phyloP scores from a whole-genome alignment of 2,329 filamentous ascomycete genomes.

The Alternaria incomplexa region DNA sequence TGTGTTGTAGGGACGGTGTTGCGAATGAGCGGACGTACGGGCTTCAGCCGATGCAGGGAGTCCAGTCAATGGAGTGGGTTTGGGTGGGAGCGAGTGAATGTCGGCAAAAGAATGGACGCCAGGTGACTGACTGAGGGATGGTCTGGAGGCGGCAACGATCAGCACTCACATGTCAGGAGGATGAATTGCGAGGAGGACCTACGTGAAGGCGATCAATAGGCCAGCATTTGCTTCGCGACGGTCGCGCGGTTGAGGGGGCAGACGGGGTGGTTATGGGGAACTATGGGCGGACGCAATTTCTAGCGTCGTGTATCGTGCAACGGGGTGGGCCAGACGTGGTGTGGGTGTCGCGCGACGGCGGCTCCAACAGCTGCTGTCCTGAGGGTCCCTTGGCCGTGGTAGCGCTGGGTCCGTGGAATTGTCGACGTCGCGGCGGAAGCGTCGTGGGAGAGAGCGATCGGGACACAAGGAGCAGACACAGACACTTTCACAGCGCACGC shows the following conservation, averaged over 20 bases:
- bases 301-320: constrained; percentile 22
- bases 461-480: constrained; percentile 8
- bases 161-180: constrained; percentile 24
- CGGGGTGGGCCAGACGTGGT: constrained; percentile 27
- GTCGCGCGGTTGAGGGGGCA: constrained; percentile 11
- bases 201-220: constrained; percentile 39
- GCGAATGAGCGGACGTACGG: constrained; percentile 43
- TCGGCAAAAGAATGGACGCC: constrained; percentile 52
- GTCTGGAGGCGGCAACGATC: constrained; percentile 32
- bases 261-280: constrained; percentile 19
- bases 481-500: neutral
- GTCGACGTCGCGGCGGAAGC: constrained; percentile 43
- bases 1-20: constrained; percentile 39
- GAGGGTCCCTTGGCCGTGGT: constrained; percentile 10
- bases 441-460: constrained; percentile 21
- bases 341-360: constrained; percentile 18
- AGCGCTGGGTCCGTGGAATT: constrained; percentile 20
- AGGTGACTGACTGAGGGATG: constrained; percentile 44
- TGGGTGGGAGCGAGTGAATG: constrained; percentile 32
- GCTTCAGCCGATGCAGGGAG: constrained; percentile 28
- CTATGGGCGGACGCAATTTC: constrained; percentile 9
- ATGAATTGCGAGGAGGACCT: constrained; percentile 13
- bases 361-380: constrained; percentile 12
- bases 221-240: constrained; percentile 39
- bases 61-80: constrained; percentile 47